A percentile compares a stretch with the other conserved stretches of the same genome.
These are phyloP conservation scores for Seminavis robusta DNA, from an alignment of 108 stramenopile species.

Conservation along the genomic window DNA sequence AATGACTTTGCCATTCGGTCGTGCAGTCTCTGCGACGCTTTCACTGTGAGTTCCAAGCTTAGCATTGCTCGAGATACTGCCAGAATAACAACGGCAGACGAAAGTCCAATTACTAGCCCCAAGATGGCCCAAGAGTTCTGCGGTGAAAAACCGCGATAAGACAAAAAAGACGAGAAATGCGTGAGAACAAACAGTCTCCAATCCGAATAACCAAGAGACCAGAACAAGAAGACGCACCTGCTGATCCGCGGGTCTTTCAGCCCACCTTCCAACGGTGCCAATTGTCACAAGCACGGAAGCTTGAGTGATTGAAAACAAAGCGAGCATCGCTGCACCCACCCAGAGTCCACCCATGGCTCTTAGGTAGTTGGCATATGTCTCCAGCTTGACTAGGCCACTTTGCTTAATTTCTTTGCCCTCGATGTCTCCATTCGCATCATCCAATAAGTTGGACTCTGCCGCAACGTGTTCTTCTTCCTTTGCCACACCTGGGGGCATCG, in stretches of 20 bases:
- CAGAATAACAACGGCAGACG: conserved; percentile 37
- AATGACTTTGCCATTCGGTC: conserved; percentile 76
- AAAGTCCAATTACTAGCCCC: conserved; percentile 45
- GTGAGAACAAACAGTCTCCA: not conserved
- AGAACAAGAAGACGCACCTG: conserved; percentile 22
- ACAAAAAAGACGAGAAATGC: not conserved
- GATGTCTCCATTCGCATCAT: not conserved
- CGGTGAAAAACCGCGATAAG: not conserved
- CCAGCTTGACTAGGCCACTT: conserved; percentile 61
- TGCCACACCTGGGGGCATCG: not conserved
- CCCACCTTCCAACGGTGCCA: conserved; percentile 65
- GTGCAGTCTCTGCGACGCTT: conserved; percentile 73
- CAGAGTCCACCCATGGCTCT: conserved; percentile 61
- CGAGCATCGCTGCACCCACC: conserved; percentile 39
- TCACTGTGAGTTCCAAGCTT: conserved; percentile 46
- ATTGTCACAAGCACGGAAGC: conserved; percentile 48
- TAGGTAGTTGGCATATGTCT: conserved; percentile 73
- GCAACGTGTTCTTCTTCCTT: not conserved
- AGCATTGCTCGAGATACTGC: conserved; percentile 47
- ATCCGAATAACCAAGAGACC: not conserved
- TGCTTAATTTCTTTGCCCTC: conserved; percentile 53
- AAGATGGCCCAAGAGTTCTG: conserved; percentile 27
- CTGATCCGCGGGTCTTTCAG: conserved; percentile 34
- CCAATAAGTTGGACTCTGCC: not conserved
- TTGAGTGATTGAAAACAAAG: conserved; percentile 63